Evolutionary conservation across 202 grass and related monocot genomes (phyloP).

Genomic region (Bolboschoenoplectus hybrid): DNA sequence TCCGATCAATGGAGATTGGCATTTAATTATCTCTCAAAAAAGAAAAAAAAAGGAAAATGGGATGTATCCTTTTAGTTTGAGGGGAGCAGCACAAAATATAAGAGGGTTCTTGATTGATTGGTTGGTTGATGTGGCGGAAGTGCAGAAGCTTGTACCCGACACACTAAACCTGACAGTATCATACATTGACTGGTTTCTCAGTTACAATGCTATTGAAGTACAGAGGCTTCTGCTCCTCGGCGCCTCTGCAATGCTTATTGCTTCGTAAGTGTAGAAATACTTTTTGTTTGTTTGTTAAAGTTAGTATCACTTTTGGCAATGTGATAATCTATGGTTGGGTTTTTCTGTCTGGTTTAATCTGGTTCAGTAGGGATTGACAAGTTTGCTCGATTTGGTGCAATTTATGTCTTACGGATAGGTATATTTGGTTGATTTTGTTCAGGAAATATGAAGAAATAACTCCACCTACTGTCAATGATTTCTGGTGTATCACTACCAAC

Average conservation of each 20-base stretch:
- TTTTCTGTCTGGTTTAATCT: neutral
- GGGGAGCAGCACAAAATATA: conserved; percentile 59
- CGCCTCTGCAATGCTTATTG: conserved; percentile 63
- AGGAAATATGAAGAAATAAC: conserved; percentile 91
- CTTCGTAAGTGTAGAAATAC: conserved; percentile 46
- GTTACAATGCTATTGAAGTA: conserved; percentile 45
- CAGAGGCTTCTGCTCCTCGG: conserved; percentile 72
- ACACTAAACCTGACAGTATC: conserved; percentile 67
- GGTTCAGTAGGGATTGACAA: neutral
- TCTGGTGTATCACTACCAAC: conserved; percentile 73
- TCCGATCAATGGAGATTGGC: too few relatives aligned
- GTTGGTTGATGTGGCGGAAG: conserved; percentile 73
- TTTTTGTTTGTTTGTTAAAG: neutral
- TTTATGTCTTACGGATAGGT: neutral
- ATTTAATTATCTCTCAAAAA: too few relatives aligned
- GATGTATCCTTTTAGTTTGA: too few relatives aligned
- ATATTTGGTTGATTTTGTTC: neutral
- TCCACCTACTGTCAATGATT: conserved; percentile 59
- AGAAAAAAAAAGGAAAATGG: too few relatives aligned
- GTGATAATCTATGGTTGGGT: neutral
- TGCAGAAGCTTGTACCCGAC: conserved; percentile 70
- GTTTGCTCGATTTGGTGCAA: neutral
- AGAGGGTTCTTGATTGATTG: conserved; percentile 68
- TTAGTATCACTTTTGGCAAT: neutral
- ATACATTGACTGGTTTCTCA: conserved; percentile 73